A percentile compares a stretch with the other conserved stretches of the same genome.
Evolutionary conservation across 352 stramenopile species (phyloP).

Genomic region (Paralagenidium karlingii): DNA sequence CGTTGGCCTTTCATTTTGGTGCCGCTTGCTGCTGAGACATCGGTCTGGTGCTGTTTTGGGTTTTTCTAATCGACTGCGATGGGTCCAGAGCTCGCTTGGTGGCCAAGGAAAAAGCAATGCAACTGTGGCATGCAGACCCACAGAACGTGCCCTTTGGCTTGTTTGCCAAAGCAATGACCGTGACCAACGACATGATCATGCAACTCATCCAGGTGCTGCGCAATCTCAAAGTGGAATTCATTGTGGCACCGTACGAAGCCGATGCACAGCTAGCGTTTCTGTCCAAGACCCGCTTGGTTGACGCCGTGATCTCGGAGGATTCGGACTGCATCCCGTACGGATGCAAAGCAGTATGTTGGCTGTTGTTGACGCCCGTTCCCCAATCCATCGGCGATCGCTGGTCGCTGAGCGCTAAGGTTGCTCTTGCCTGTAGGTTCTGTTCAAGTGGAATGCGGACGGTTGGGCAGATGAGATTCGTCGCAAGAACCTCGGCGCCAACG

Average conservation of each 20-base stretch:
- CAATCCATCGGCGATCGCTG: no score
- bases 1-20: no score
- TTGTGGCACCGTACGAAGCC: slow-evolving; percentile 95
- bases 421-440: slow-evolving; percentile 50
- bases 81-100: slow-evolving; percentile 8
- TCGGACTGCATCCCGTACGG: slow-evolving; percentile 93
- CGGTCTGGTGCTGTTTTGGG: no score
- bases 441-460: slow-evolving; percentile 88
- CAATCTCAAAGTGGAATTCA: slow-evolving; percentile 73
- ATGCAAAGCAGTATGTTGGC: slow-evolving; percentile 39
- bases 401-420: background rate
- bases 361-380: background rate
- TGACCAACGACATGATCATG: slow-evolving; percentile 69
- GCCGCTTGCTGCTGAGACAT: slow-evolving; percentile 10
- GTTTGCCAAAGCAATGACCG: slow-evolving; percentile 38
- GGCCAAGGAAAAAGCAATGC: slow-evolving; percentile 26
- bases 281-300: slow-evolving; percentile 72
- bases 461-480: slow-evolving; percentile 81
- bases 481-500: slow-evolving; percentile 62
- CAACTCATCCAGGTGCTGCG: slow-evolving; percentile 45
- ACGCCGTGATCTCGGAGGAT: slow-evolving; percentile 95
- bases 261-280: slow-evolving; percentile 96
- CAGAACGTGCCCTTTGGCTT: slow-evolving; percentile 10
- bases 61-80: no score
- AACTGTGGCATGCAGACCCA: slow-evolving; percentile 12